These are phyloP conservation scores for Rhynchospora breviuscula DNA, from an alignment of 176 grass and related monocot species.

Conservation along the genomic window DNA sequence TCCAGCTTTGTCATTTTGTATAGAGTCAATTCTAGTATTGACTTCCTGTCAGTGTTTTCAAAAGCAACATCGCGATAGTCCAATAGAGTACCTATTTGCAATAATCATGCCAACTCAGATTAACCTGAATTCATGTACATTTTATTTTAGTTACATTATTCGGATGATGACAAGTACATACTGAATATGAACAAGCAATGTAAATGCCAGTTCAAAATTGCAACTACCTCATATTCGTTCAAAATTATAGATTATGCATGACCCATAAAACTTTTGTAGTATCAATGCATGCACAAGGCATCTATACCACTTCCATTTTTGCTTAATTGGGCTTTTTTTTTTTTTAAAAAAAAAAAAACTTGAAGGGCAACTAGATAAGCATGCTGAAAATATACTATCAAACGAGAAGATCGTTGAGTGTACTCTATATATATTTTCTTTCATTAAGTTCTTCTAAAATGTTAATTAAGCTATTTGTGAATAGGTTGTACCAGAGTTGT, in stretches of 20 bases:
- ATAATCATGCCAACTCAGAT: not conserved
- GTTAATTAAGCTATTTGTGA: not conserved
- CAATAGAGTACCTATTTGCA: not conserved
- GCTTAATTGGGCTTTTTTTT: not conserved
- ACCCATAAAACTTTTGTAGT: not conserved
- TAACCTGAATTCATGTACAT: not conserved
- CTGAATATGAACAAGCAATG: not conserved
- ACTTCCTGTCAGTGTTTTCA: not conserved
- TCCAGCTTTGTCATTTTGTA: not conserved
- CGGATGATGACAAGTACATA: not conserved
- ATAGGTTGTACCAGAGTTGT: slow-evolving; percentile 76
- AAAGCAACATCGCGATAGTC: not conserved
- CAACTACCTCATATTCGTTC: not conserved
- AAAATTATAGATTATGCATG: not conserved
- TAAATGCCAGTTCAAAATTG: not conserved
- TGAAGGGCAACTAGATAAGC: too few relatives aligned
- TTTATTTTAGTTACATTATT: not conserved
- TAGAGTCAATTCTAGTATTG: too few relatives aligned
- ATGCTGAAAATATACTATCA: slow-evolving; percentile 17
- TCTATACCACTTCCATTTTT: not conserved
- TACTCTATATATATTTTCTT: too few relatives aligned
- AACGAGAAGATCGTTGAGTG: not conserved
- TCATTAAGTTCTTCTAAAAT: not conserved
- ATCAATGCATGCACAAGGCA: not conserved
- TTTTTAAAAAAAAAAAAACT: too few relatives aligned